Evolutionary conservation across 208 protist genomes (phyloP).

Genomic region (Wallacemonas sp.): DNA sequence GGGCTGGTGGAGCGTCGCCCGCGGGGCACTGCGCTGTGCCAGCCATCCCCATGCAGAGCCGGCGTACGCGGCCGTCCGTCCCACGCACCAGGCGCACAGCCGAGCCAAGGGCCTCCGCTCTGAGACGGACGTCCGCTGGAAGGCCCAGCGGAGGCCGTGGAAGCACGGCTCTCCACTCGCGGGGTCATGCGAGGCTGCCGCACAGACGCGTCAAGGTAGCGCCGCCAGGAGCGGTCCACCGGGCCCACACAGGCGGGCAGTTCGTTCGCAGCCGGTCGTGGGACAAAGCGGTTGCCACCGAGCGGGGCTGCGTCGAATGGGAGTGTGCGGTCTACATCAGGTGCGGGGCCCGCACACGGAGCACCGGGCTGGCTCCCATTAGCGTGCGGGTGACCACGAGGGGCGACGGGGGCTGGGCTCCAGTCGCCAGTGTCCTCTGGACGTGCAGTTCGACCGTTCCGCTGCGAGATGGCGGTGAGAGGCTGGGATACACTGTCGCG

Average conservation of each 20-base stretch:
- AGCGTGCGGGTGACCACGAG: too few species aligned
- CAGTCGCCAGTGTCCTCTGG: too few species aligned
- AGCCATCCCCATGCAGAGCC: too few species aligned
- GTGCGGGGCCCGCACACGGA: too few species aligned
- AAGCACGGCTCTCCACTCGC: constrained; percentile 3
- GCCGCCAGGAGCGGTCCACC: neutral
- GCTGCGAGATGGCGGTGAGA: neutral
- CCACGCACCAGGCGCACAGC: constrained; percentile 7
- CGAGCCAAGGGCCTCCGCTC: neutral
- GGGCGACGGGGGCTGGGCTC: too few species aligned
- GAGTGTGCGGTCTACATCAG: too few species aligned
- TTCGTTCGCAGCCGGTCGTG: neutral
- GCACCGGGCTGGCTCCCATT: too few species aligned
- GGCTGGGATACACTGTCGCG: neutral
- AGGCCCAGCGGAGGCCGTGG: neutral
- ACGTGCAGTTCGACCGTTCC: neutral
- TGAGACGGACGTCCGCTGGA: neutral
- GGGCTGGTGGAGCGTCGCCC: neutral
- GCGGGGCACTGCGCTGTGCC: too few species aligned
- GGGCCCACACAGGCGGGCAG: neutral
- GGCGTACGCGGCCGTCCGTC: neutral
- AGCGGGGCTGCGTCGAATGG: too few species aligned
- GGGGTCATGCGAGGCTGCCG: neutral
- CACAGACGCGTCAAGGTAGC: neutral
- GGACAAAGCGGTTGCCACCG: neutral